These are phyloP conservation scores for Lactarius tabidus DNA, from an alignment of 768 basidiomycete species.

Conservation along the genomic window DNA sequence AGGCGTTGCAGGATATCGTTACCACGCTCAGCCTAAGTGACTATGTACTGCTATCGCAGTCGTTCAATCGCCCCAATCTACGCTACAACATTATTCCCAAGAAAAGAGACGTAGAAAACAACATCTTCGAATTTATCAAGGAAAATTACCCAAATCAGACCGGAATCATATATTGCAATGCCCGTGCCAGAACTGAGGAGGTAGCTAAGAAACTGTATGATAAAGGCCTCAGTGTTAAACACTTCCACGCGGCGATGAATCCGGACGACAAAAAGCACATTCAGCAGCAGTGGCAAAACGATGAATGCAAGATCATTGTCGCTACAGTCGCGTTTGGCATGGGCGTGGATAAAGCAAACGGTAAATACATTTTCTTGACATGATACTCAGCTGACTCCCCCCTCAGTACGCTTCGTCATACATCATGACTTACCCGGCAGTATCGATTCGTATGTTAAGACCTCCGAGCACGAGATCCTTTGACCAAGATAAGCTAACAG, in stretches of 20 bases:
- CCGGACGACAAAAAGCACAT: constrained; percentile 56
- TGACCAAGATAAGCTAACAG: constrained; percentile 36
- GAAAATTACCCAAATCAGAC: constrained; percentile 51
- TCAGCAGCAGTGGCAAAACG: constrained; percentile 71
- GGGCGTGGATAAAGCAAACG: constrained; percentile 88
- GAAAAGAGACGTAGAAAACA: constrained; percentile 41
- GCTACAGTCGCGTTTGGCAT: constrained; percentile 98
- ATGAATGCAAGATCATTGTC: constrained; percentile 75
- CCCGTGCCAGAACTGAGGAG: constrained; percentile 72
- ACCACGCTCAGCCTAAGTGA: constrained; percentile 56
- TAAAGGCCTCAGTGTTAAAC: constrained; percentile 57
- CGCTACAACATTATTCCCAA: constrained; percentile 63
- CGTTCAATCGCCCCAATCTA: constrained; percentile 93
- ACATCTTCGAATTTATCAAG: constrained; percentile 69
- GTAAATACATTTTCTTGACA: constrained; percentile 35
- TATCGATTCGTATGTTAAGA: constrained; percentile 64
- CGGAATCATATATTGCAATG: constrained; percentile 84
- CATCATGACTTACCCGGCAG: constrained; percentile 80
- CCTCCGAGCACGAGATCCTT: neutral
- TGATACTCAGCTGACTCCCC: neutral
- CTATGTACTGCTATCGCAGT: constrained; percentile 64
- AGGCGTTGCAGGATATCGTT: constrained; percentile 76
- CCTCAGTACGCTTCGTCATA: constrained; percentile 83
- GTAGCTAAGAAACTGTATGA: constrained; percentile 65
- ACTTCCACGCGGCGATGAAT: constrained; percentile 84